Conservation (phyloP, 345 rosid species). For the Eucalyptus viminalis region DNA sequence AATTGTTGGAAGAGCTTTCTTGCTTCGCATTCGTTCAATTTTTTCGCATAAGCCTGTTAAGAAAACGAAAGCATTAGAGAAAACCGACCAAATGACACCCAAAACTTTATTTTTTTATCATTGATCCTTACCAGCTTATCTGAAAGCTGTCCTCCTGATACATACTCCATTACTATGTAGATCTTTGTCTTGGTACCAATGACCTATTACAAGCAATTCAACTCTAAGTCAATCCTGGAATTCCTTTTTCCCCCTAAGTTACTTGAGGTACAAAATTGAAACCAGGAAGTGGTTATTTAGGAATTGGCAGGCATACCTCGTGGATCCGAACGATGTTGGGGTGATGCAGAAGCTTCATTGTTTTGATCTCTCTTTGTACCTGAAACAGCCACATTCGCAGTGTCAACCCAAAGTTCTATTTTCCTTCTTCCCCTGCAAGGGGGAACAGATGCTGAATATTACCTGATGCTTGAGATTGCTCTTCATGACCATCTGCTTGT, state of each 20-base stretch:
- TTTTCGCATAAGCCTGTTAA: conserved; percentile 35
- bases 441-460: not conserved
- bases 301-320: conserved; percentile 31
- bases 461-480: conserved; percentile 67
- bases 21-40: conserved; percentile 55
- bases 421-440: not conserved
- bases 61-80: not conserved
- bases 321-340: conserved; percentile 70
- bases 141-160: conserved; percentile 74
- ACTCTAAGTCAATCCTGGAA: not conserved
- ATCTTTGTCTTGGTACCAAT: conserved; percentile 83
- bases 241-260: not conserved
- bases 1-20: conserved; percentile 76
- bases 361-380: conserved; percentile 75
- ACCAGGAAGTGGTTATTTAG: not conserved
- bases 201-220: conserved; percentile 27
- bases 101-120: not conserved
- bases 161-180: conserved; percentile 81
- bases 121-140: conserved; percentile 53
- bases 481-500: conserved; percentile 57
- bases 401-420: not conserved
- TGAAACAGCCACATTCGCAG: not conserved
- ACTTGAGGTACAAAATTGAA: not conserved
- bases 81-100: not conserved
- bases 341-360: conserved; percentile 85